Percentiles rank a stretch among this genome's conserved stretches.
Conservation (phyloP, 352 stramenopile species). For the Globisporangium abappressorium region DNA sequence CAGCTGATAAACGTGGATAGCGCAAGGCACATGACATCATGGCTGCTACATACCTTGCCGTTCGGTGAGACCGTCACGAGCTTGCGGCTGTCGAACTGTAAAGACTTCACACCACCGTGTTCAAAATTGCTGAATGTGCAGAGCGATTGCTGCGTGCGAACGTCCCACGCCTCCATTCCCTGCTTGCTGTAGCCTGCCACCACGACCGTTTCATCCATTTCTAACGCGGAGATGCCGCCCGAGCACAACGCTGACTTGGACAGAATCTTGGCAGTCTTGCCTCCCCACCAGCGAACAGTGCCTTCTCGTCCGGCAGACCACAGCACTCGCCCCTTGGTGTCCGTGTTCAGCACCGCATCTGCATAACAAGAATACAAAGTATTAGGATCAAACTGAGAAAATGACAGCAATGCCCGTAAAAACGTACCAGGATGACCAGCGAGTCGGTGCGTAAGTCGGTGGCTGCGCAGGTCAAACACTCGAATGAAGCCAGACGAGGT, state of each 20-base stretch:
- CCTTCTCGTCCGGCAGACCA: slow-evolving; percentile 84
- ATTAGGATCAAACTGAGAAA: not conserved
- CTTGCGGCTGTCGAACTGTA: slow-evolving; percentile 88
- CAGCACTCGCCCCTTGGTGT: slow-evolving; percentile 82
- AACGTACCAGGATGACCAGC: slow-evolving; percentile 75
- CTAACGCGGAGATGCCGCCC: slow-evolving; percentile 68
- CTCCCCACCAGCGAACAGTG: slow-evolving; percentile 85
- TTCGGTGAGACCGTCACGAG: slow-evolving; percentile 74
- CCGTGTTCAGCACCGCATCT: slow-evolving; percentile 80
- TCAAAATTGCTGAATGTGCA: slow-evolving; percentile 78
- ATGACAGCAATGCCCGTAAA: not conserved
- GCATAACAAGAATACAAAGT: slow-evolving; percentile 10
- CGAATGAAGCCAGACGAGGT: slow-evolving; percentile 87
- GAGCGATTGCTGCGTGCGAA: slow-evolving; percentile 83
- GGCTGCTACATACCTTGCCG: slow-evolving; percentile 47
- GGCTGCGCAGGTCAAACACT: slow-evolving; percentile 82
- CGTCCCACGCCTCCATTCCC: slow-evolving; percentile 87
- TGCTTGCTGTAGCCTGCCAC: slow-evolving; percentile 79
- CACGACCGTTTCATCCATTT: slow-evolving; percentile 89
- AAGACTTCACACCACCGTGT: slow-evolving; percentile 64
- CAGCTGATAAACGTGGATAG: not conserved
- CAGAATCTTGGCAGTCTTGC: slow-evolving; percentile 85
- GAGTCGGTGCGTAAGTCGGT: slow-evolving; percentile 75
- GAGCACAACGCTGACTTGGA: slow-evolving; percentile 79
- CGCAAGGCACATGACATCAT: not conserved